phyloP scores from a whole-genome alignment of 2,329 filamentous ascomycete species.

The Nannizziopsis barbatae region DNA sequence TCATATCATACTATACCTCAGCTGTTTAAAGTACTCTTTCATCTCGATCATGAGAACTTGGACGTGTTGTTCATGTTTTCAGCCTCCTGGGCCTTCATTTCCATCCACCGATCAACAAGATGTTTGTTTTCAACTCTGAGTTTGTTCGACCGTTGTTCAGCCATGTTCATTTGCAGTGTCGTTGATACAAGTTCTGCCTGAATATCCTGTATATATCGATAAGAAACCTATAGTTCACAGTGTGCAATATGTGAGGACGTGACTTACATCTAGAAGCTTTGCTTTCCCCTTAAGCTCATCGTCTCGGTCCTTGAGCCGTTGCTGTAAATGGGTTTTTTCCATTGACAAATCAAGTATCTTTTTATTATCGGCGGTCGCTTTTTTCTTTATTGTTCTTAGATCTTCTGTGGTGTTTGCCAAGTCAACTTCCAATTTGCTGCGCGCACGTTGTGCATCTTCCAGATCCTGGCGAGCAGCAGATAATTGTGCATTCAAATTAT shows the following conservation, averaged over 20 bases:
- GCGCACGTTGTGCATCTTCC: constrained; percentile 63
- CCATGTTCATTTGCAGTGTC: constrained; percentile 77
- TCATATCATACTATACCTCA: too few species aligned
- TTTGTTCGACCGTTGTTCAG: constrained; percentile 62
- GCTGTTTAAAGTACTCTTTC: not conserved
- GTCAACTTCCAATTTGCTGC: constrained; percentile 54
- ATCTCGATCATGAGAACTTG: constrained; percentile 32
- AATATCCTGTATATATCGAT: constrained; percentile 47
- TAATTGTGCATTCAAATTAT: constrained; percentile 21
- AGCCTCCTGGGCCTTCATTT: constrained; percentile 71
- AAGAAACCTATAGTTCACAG: not conserved
- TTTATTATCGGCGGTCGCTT: constrained; percentile 49
- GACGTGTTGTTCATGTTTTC: constrained; percentile 66
- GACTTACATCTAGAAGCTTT: constrained; percentile 60
- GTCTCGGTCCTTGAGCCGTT: constrained; percentile 65
- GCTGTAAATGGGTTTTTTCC: constrained; percentile 51
- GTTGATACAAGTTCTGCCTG: constrained; percentile 88
- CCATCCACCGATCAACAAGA: constrained; percentile 84
- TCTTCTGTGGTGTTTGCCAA: constrained; percentile 54
- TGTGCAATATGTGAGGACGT: not conserved
- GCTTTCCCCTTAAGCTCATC: constrained; percentile 77
- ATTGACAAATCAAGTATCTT: constrained; percentile 51
- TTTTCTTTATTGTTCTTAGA: constrained; percentile 50
- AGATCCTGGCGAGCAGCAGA: constrained; percentile 51
- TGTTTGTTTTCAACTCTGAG: constrained; percentile 76